Evolutionary conservation across 2,329 filamentous ascomycete species (phyloP).

Genomic region (Pyricularia sp.): DNA sequence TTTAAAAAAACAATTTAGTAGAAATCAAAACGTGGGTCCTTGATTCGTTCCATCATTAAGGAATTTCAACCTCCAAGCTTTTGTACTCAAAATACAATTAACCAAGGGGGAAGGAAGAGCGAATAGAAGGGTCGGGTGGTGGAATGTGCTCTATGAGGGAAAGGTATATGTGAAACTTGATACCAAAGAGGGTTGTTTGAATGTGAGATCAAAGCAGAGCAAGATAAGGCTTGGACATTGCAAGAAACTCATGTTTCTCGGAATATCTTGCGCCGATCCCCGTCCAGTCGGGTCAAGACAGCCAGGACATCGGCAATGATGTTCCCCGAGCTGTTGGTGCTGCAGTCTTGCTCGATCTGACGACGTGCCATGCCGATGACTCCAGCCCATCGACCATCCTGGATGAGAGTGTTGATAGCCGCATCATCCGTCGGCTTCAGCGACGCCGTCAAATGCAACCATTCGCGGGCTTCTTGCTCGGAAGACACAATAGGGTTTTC

Average conservation of each 20-base stretch:
- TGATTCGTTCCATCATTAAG: not conserved
- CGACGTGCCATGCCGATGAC: constrained; percentile 39
- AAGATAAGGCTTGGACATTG: not conserved
- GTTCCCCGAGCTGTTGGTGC: constrained; percentile 34
- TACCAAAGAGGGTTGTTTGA: not conserved
- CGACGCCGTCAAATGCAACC: constrained; percentile 31
- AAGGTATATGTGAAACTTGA: not conserved
- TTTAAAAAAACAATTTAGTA: not conserved
- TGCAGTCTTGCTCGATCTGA: constrained; percentile 37
- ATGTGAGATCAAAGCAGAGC: not conserved
- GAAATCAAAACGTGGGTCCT: not conserved
- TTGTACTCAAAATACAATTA: not conserved
- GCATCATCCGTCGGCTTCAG: constrained; percentile 27
- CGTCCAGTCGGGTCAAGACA: constrained; percentile 42
- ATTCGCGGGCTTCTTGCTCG: constrained; percentile 21
- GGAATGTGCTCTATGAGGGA: not conserved
- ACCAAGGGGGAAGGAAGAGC: not conserved
- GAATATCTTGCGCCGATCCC: constrained; percentile 32
- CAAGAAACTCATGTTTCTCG: constrained; percentile 12
- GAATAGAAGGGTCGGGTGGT: not conserved
- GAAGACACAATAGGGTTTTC: constrained; percentile 7
- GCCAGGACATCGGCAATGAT: constrained; percentile 43
- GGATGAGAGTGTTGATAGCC: constrained; percentile 17
- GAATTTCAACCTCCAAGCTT: not conserved
- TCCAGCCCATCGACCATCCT: constrained; percentile 29